Evolutionary conservation across 1,284 basidiomycete genomes (phyloP).

Genomic region (Tilletiaria anomala): DNA sequence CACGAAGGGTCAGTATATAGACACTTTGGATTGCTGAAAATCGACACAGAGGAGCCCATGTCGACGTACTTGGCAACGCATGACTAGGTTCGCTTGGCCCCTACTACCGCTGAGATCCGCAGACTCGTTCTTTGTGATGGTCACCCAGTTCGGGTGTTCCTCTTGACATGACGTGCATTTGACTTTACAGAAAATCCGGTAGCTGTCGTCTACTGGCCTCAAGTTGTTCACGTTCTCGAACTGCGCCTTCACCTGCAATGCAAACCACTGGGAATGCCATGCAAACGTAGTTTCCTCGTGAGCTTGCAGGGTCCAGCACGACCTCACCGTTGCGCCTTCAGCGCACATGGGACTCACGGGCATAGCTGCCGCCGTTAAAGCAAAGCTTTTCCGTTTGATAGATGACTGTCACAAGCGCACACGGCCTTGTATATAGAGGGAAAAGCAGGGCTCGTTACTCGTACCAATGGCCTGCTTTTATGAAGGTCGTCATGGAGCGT

Average conservation of each 20-base stretch:
- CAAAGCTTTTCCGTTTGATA: too few relatives aligned
- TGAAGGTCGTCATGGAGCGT: too few relatives aligned
- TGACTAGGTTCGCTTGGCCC: slow-evolving; percentile 28
- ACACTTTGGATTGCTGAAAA: background rate
- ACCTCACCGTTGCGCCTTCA: too few relatives aligned
- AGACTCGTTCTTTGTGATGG: slow-evolving; percentile 17
- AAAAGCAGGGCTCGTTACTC: too few relatives aligned
- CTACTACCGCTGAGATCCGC: slow-evolving; percentile 27
- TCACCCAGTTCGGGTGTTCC: slow-evolving; percentile 24
- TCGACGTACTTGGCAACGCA: slow-evolving; percentile 14
- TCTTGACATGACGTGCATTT: slow-evolving; percentile 37
- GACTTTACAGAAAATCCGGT: slow-evolving; percentile 19
- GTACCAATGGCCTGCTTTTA: too few relatives aligned
- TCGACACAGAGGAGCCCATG: background rate
- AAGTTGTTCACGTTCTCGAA: slow-evolving; percentile 24
- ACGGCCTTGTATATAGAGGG: too few relatives aligned
- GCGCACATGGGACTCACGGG: too few relatives aligned
- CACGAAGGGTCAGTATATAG: background rate
- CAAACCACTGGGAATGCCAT: too few relatives aligned
- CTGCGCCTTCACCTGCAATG: slow-evolving; percentile 29
- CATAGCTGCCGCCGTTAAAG: too few relatives aligned
- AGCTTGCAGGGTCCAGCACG: too few relatives aligned
- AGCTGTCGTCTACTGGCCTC: slow-evolving; percentile 21
- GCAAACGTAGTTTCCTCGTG: too few relatives aligned
- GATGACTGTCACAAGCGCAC: too few relatives aligned